Conservation (phyloP, 2,329 filamentous ascomycete species). For the Pseudocercospora fijiensis region DNA sequence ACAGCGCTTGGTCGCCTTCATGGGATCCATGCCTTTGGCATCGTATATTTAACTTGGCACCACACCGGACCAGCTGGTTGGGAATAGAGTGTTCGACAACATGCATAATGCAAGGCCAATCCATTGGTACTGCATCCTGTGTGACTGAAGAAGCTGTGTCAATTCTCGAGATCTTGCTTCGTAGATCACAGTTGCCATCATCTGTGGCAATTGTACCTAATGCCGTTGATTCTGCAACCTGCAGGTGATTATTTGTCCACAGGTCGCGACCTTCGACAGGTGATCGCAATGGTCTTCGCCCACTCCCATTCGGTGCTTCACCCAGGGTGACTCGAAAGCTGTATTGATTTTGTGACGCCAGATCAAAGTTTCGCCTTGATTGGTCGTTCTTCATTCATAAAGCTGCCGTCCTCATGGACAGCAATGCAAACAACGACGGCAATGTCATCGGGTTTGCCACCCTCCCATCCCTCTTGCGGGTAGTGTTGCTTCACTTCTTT, state of each 20-base stretch:
- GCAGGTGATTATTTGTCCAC: background rate
- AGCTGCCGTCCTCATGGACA: conserved; percentile 56
- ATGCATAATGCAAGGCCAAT: conserved; percentile 1
- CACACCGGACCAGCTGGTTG: background rate
- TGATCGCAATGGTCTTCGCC: background rate
- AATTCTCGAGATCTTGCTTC: background rate
- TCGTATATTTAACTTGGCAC: background rate
- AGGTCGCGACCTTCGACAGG: background rate
- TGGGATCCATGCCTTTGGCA: background rate
- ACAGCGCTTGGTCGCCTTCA: background rate
- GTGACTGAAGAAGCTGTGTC: background rate
- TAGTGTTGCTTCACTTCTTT: conserved; percentile 89
- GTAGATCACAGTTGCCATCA: background rate
- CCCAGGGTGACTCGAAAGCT: background rate
- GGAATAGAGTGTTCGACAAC: background rate
- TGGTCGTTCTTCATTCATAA: conserved; percentile 21
- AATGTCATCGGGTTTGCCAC: conserved; percentile 95
- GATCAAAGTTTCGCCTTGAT: conserved; percentile 37
- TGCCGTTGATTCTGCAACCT: background rate
- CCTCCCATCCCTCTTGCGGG: conserved; percentile 80
- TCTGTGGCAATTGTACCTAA: background rate
- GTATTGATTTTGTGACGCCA: background rate
- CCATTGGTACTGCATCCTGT: background rate
- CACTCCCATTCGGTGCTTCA: background rate
- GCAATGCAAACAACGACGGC: conserved; percentile 79